A percentile compares a stretch with the other conserved stretches of the same genome.
These are phyloP conservation scores for Taiwanofungus camphoratus DNA, from an alignment of 1,284 basidiomycete species.

Conservation along the genomic window DNA sequence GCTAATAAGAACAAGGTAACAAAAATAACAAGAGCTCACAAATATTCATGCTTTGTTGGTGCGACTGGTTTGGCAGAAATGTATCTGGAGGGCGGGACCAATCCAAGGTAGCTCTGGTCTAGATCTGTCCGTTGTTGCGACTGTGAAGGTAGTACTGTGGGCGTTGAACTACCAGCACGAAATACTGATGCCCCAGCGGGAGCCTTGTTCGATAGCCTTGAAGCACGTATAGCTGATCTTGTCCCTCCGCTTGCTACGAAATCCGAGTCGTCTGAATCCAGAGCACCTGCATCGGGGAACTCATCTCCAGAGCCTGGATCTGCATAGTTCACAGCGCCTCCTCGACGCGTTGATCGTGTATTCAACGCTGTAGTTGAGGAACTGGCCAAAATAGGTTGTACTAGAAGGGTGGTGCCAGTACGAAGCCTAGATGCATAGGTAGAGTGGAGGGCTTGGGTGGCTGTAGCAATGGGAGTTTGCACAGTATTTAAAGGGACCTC, in stretches of 20 bases:
- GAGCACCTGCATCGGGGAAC: constrained; percentile 68
- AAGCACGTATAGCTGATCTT: constrained; percentile 35
- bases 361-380: constrained; percentile 34
- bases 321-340: constrained; percentile 79
- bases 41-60: constrained; percentile 57
- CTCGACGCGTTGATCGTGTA: constrained; percentile 45
- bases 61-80: constrained; percentile 58
- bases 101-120: constrained; percentile 86
- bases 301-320: constrained; percentile 84
- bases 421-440: constrained; percentile 89
- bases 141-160: constrained; percentile 15
- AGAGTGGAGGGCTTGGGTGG: constrained; percentile 71
- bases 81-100: constrained; percentile 77
- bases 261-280: constrained; percentile 74
- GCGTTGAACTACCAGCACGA: constrained; percentile 21
- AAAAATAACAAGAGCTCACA: constrained; percentile 20
- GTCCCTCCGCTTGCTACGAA: constrained; percentile 49
- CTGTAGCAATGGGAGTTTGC: constrained; percentile 49
- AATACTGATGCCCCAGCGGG: constrained; percentile 34
- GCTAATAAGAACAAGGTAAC: constrained; percentile 2
- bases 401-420: constrained; percentile 85
- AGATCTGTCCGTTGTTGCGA: constrained; percentile 49
- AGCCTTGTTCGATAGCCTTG: constrained; percentile 31
- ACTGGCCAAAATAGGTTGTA: constrained; percentile 76
- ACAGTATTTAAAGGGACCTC: constrained; percentile 30